Evolutionary conservation across 2,329 filamentous ascomycete genomes (phyloP).

Genomic region (Ascocoryne sarcoides): DNA sequence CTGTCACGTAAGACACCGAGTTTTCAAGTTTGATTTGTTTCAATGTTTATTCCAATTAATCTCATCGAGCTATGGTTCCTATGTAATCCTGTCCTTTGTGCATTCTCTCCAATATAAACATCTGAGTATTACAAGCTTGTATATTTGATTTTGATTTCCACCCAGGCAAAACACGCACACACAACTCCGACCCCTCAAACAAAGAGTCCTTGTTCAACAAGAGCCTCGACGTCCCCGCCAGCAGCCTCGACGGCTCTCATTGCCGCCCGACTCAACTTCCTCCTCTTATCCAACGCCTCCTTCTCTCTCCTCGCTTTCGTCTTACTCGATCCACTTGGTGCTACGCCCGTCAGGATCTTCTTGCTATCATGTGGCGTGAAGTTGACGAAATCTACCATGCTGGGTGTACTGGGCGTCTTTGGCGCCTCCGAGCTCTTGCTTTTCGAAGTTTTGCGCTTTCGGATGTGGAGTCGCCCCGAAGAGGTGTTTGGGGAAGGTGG

Average conservation of each 20-base stretch:
- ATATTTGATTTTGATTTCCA: too few relatives aligned
- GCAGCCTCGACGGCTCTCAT: conserved; percentile 60
- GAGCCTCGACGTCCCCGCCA: conserved; percentile 54
- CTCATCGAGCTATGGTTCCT: too few relatives aligned
- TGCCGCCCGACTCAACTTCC: conserved; percentile 59
- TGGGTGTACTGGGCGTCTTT: conserved; percentile 29
- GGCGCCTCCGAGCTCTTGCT: conserved; percentile 26
- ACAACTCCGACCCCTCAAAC: conserved; percentile 25
- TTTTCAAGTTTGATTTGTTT: too few relatives aligned
- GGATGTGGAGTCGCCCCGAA: conserved; percentile 13
- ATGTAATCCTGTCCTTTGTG: background rate
- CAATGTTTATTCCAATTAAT: too few relatives aligned
- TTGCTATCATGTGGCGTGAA: conserved; percentile 74
- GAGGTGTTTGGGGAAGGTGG: background rate
- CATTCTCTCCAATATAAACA: background rate
- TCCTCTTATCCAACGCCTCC: conserved; percentile 71
- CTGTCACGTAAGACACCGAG: too few relatives aligned
- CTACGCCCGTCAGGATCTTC: conserved; percentile 79
- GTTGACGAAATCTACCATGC: conserved; percentile 67
- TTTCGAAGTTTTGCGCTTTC: conserved; percentile 20
- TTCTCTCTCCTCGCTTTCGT: conserved; percentile 89
- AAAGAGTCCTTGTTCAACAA: conserved; percentile 42
- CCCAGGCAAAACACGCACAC: background rate
- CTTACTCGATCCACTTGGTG: conserved; percentile 83
- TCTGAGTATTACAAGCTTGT: background rate